Conservation (phyloP, 2,329 filamentous ascomycete genomes). For the Peltaster fructicola region DNA sequence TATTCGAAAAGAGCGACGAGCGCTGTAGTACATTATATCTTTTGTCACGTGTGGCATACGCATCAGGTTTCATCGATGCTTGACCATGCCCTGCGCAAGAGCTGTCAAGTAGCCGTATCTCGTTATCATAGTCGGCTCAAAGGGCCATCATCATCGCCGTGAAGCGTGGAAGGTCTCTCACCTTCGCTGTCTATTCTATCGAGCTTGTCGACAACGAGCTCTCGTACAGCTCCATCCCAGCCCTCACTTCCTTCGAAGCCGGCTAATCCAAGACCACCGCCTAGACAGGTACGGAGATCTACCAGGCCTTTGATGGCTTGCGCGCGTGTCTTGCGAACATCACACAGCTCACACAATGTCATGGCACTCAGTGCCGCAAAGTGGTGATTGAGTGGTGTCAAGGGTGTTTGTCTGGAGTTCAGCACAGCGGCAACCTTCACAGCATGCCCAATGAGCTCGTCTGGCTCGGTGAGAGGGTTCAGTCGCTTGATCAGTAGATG, state of each 20-base stretch:
- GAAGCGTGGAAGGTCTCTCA: constrained; percentile 5
- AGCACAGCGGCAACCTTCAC: constrained; percentile 42
- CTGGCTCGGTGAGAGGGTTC: constrained; percentile 36
- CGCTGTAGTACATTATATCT: too few relatives aligned
- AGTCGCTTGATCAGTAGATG: constrained; percentile 46
- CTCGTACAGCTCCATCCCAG: constrained; percentile 41
- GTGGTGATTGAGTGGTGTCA: constrained; percentile 50
- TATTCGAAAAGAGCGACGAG: too few relatives aligned
- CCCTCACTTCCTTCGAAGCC: constrained; percentile 29
- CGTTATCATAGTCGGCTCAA: constrained; percentile 22
- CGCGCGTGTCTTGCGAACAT: constrained; percentile 36
- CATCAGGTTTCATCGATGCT: constrained; percentile 10
- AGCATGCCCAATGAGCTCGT: constrained; percentile 43
- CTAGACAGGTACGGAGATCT: constrained; percentile 36
- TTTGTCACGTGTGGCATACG: too few relatives aligned
- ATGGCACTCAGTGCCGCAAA: constrained; percentile 43
- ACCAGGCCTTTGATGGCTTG: constrained; percentile 39
- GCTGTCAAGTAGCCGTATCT: constrained; percentile 22
- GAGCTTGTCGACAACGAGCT: constrained; percentile 28
- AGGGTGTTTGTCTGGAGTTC: constrained; percentile 34
- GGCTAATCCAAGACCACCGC: constrained; percentile 23
- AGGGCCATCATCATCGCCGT: constrained; percentile 8
- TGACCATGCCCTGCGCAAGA: constrained; percentile 20
- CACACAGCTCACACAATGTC: constrained; percentile 42
- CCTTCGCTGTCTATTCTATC: constrained; percentile 23